Evolutionary conservation across 202 grass and related monocot species (phyloP).

Genomic region (Dendrocalamus latiflorus): DNA sequence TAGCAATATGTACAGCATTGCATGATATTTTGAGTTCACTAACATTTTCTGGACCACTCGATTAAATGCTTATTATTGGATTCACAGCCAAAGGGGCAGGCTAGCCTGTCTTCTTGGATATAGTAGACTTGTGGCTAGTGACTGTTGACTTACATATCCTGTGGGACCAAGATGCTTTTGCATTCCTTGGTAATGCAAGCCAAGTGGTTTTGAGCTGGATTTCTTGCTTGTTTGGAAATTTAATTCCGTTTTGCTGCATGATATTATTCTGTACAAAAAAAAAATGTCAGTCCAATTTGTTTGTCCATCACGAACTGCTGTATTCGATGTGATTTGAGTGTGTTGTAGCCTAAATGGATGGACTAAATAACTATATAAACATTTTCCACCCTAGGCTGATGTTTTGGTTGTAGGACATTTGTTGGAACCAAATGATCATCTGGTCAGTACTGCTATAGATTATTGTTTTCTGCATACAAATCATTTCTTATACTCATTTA

Average conservation of each 20-base stretch:
- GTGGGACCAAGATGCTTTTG: conserved; percentile 5
- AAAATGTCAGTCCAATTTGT: background rate
- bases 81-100: background rate
- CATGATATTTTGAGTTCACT: background rate
- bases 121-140: background rate
- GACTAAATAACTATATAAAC: background rate
- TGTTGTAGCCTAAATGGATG: background rate
- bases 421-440: background rate
- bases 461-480: background rate
- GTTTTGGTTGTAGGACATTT: background rate
- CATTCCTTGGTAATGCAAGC: background rate
- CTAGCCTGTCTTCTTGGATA: conserved; percentile 8
- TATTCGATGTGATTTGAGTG: background rate
- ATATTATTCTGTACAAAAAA: background rate
- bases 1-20: background rate
- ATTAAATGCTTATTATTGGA: background rate
- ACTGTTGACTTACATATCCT: background rate
- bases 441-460: background rate
- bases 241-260: background rate
- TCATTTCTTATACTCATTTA: background rate
- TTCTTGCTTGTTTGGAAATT: background rate
- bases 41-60: background rate
- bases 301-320: background rate
- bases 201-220: background rate
- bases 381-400: background rate